A percentile compares a stretch with the other conserved stretches of the same genome.
Evolutionary conservation across 768 basidiomycete genomes (phyloP).

Genomic region (Lanmaoa pseudosensibilis): DNA sequence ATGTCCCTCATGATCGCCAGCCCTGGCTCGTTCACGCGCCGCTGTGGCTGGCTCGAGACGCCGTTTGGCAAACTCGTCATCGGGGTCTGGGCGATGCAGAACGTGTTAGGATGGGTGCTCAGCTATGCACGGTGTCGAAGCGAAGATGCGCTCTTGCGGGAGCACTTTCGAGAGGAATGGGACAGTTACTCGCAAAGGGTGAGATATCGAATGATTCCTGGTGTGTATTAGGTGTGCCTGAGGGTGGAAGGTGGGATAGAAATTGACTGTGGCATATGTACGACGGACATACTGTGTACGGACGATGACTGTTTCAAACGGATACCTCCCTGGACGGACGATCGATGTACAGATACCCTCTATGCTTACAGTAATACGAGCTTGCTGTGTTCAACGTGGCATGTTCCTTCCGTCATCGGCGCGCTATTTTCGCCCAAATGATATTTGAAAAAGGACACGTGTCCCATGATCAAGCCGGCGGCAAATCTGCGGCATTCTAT

Average conservation of each 20-base stretch:
- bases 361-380: too few species aligned
- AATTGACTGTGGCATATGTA: neutral
- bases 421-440: neutral
- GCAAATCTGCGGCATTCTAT: neutral
- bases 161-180: conserved; percentile 27
- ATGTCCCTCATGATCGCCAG: conserved; percentile 33
- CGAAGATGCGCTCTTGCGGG: conserved; percentile 27
- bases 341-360: neutral
- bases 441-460: neutral
- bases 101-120: conserved; percentile 26
- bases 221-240: conserved; percentile 17
- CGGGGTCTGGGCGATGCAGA: conserved; percentile 32
- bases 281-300: neutral
- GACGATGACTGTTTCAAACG: neutral
- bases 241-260: neutral
- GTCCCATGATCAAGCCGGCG: neutral
- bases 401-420: too few species aligned
- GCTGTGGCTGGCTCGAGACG: conserved; percentile 32
- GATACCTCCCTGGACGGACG: neutral
- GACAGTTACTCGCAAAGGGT: conserved; percentile 22
- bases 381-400: too few species aligned
- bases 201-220: conserved; percentile 29
- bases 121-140: conserved; percentile 27
- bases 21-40: conserved; percentile 28
- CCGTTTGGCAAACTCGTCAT: conserved; percentile 15